These are phyloP conservation scores for Cytospora piceae DNA, from an alignment of 2,329 filamentous ascomycete species.

Conservation along the genomic window DNA sequence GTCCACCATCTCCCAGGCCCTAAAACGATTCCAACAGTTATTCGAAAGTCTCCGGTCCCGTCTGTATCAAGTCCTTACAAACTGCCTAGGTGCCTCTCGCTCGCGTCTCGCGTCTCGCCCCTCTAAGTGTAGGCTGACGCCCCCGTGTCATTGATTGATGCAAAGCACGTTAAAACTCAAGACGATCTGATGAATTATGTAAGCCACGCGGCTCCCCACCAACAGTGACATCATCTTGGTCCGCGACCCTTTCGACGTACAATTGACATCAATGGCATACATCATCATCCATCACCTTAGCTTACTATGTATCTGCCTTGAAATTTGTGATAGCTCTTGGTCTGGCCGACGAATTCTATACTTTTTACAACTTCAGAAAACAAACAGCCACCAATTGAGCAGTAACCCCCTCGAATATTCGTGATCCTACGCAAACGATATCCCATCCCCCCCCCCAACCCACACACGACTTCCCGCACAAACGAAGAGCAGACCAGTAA, in stretches of 20 bases:
- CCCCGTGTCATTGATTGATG: no score
- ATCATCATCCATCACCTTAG: background rate
- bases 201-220: background rate
- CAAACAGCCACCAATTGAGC: background rate
- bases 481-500: background rate
- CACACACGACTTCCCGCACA: background rate
- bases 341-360: background rate
- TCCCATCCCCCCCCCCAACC: background rate
- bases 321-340: background rate
- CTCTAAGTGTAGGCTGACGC: no score
- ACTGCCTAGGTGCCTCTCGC: no score
- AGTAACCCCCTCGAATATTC: background rate
- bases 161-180: no score
- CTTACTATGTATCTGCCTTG: background rate
- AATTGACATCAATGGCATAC: conserved; percentile 18
- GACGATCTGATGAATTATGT: background rate
- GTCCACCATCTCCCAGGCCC: conserved; percentile 42
- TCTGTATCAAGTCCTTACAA: background rate
- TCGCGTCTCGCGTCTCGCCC: no score
- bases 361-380: background rate
- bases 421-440: background rate
- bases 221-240: conserved; percentile 21
- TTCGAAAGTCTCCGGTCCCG: background rate
- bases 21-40: background rate
- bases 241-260: conserved; percentile 1